Evolutionary conservation across 2,329 filamentous ascomycete species (phyloP), one percentile per base, ranked within the genome.

Genomic region (Bipolaris victoriae): DNA sequence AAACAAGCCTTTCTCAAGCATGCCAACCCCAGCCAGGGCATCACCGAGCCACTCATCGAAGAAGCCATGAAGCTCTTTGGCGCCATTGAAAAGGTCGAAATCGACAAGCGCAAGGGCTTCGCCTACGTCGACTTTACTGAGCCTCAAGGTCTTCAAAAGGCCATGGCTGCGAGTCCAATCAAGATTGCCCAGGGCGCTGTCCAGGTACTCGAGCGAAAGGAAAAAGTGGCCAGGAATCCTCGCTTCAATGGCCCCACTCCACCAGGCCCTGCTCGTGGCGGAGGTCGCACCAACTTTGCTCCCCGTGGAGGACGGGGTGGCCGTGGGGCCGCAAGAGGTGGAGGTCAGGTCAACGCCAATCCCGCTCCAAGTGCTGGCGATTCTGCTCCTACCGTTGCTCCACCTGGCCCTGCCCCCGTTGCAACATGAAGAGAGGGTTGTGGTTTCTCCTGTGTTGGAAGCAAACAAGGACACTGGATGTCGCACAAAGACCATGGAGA

Each of bases 101-200:
- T 98, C 52, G 94, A 98, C 73, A 93, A 92, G 76, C 90, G 93
- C 69, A 97, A 97, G 76, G 92, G 92, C 0, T 96, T 97, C 69
- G 94, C 92, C 2, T 97, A 97, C 73, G 89, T 96, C 37, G 91
- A 97, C 62, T 98, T 97, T 78, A 84, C 85, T 9, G 88, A 92
- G 20, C 83, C 88, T 0, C 86, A 88, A 7, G 83, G 85, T 9
- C 81, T 98, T 24, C 85, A 86, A 67, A 92, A 90, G 69, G 94
- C 94, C 5, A 87, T 97, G 70, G 84, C 87, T 15, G 90, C 90
- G 11, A 96, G 92, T 70, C 91, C 91, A 0, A 84, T 97, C 29
- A 81, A 89, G 18, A 88, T 98, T 10, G 93, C 90, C 0, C 90
- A 96, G 72, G 92, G 91, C 6, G 88, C 89, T 9, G 91, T 98